Percentiles rank a stretch among this genome's conserved stretches.
Evolutionary conservation across 306 rosid genomes (phyloP).

Genomic region (Hippophae gyantsensis): DNA sequence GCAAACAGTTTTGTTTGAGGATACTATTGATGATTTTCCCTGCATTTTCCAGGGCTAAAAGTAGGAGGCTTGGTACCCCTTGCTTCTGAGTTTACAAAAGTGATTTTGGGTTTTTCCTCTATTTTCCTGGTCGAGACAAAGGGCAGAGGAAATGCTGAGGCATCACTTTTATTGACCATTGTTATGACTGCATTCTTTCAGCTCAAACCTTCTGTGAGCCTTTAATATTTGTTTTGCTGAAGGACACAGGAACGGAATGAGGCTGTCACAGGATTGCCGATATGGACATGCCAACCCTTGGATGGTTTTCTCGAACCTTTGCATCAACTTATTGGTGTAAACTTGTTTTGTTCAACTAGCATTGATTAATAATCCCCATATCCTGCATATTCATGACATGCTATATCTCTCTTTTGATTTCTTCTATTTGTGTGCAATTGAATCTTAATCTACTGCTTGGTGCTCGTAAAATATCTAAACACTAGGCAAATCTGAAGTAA

Average conservation of each 20-base stretch:
- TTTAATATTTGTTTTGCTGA: constrained; percentile 36
- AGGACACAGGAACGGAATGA: constrained; percentile 33
- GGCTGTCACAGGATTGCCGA: constrained; percentile 29
- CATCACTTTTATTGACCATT: constrained; percentile 22
- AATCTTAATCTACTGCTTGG: too few species aligned
- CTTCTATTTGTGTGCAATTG: background rate
- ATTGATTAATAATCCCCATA: constrained; percentile 14
- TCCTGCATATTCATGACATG: constrained; percentile 10
- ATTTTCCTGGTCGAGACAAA: constrained; percentile 33
- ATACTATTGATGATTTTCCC: constrained; percentile 47
- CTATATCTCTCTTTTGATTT: background rate
- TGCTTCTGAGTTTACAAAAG: constrained; percentile 49
- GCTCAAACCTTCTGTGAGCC: constrained; percentile 47
- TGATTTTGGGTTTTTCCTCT: constrained; percentile 30
- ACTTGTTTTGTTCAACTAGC: constrained; percentile 18
- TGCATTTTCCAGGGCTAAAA: constrained; percentile 66
- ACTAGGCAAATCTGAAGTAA: too few species aligned
- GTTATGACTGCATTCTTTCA: constrained; percentile 37
- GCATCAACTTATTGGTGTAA: constrained; percentile 16
- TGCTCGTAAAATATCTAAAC: too few species aligned
- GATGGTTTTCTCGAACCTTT: constrained; percentile 29
- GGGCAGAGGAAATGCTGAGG: constrained; percentile 36
- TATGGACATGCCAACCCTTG: constrained; percentile 27
- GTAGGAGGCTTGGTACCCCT: constrained; percentile 48
- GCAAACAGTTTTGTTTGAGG: constrained; percentile 31